These are phyloP conservation scores for Odontarrhena argentea DNA, from an alignment of 345 rosid species.

Conservation along the genomic window DNA sequence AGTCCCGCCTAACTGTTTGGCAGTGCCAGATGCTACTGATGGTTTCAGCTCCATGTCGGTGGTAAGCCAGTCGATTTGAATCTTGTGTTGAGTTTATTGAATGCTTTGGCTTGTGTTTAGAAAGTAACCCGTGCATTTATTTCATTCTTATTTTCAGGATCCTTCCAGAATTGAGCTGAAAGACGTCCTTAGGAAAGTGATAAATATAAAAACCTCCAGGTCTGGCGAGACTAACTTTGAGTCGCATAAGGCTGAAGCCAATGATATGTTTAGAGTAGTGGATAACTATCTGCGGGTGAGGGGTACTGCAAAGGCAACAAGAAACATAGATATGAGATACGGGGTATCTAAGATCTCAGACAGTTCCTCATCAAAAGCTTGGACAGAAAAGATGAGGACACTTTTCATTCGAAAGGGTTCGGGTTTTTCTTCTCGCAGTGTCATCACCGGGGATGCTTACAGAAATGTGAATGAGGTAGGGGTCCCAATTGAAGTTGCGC, in stretches of 20 bases:
- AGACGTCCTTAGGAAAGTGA: conserved; percentile 76
- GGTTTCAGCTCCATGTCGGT: conserved; percentile 81
- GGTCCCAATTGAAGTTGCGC: conserved; percentile 81
- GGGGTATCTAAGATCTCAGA: conserved; percentile 58
- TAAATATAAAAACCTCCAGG: conserved; percentile 65
- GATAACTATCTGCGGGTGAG: conserved; percentile 74
- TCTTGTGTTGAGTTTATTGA: conserved; percentile 19
- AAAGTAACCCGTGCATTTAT: conserved; percentile 18
- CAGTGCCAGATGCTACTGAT: conserved; percentile 88
- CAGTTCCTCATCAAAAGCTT: conserved; percentile 76
- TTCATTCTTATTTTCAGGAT: conserved; percentile 58
- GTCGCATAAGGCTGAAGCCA: conserved; percentile 77
- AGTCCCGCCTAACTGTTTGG: conserved; percentile 93
- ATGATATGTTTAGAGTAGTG: conserved; percentile 69
- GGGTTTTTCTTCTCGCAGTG: conserved; percentile 96
- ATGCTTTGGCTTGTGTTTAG: conserved; percentile 22
- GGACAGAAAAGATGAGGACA: conserved; percentile 89
- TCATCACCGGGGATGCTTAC: conserved; percentile 91
- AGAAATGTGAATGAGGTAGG: conserved; percentile 82
- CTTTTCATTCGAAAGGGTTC: conserved; percentile 90
- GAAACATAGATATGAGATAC: conserved; percentile 59
- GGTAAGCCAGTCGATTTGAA: conserved; percentile 52
- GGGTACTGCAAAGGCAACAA: conserved; percentile 74
- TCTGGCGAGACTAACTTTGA: conserved; percentile 86
- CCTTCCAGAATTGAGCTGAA: conserved; percentile 70